Conservation (phyloP, 371 early-diverging fungal genomes). For the Choanephora cucurbitarum region DNA sequence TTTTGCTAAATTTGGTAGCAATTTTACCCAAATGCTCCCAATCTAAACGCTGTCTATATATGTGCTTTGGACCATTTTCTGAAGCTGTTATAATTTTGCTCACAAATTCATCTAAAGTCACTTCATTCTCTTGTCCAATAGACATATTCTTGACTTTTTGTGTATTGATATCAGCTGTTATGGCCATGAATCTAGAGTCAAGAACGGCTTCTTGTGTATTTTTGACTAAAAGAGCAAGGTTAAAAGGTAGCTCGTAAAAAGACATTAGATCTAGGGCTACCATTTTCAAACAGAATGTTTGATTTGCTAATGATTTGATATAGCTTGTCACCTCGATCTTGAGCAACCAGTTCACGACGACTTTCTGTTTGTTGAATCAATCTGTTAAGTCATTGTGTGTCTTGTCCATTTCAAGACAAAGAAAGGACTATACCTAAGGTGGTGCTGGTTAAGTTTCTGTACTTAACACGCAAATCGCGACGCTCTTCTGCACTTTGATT, state of each 20-base stretch:
- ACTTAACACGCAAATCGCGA: slow-evolving; percentile 48
- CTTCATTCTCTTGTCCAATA: slow-evolving; percentile 63
- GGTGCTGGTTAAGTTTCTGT: slow-evolving; percentile 49
- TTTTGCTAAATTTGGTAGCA: slow-evolving; percentile 55
- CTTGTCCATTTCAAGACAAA: no score
- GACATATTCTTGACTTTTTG: slow-evolving; percentile 78
- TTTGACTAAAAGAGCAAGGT: slow-evolving; percentile 43
- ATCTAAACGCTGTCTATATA: slow-evolving; percentile 36
- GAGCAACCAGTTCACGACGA: slow-evolving; percentile 53
- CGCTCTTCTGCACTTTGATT: slow-evolving; percentile 53
- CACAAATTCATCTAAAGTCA: slow-evolving; percentile 76
- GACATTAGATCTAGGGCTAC: slow-evolving; percentile 18
- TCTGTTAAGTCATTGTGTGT: no score
- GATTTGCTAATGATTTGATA: slow-evolving; percentile 45
- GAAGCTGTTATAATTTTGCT: slow-evolving; percentile 57
- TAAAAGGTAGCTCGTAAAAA: background rate
- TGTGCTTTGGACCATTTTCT: slow-evolving; percentile 32
- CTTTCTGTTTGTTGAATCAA: slow-evolving; percentile 24
- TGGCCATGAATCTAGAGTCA: slow-evolving; percentile 76
- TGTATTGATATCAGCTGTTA: slow-evolving; percentile 74
- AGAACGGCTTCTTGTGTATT: slow-evolving; percentile 87
- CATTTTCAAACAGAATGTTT: slow-evolving; percentile 56
- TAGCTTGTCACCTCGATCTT: slow-evolving; percentile 28
- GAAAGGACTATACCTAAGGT: slow-evolving; percentile 44
- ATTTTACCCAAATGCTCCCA: slow-evolving; percentile 69